phyloP scores from a whole-genome alignment of 2,329 filamentous ascomycete species.

The Epichloe brachyelytri region DNA sequence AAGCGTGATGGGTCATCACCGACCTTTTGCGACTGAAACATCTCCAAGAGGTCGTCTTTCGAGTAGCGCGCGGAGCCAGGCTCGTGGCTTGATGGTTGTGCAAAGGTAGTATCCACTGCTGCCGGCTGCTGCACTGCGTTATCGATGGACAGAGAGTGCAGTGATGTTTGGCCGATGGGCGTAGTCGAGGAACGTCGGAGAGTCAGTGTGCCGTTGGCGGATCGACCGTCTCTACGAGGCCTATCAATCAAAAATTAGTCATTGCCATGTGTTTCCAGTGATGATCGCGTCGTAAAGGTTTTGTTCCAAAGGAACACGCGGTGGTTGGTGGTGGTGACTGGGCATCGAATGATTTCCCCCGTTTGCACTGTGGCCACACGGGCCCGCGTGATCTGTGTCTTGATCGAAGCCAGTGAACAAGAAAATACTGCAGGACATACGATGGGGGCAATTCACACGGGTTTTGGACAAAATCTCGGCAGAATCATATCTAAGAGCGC shows the following conservation, averaged over 20 bases:
- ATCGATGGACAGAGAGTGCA: slow-evolving; percentile 23
- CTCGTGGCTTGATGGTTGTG: slow-evolving; percentile 19
- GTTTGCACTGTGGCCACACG: neutral
- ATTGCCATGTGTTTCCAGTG: neutral
- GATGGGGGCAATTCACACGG: neutral
- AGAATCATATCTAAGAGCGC: neutral
- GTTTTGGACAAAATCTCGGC: no score
- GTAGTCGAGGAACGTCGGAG: slow-evolving; percentile 52
- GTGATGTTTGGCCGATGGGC: slow-evolving; percentile 30
- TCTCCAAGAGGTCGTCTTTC: slow-evolving; percentile 64
- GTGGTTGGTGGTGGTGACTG: neutral
- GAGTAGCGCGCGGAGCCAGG: slow-evolving; percentile 50
- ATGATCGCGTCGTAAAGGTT: neutral
- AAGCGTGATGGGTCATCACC: slow-evolving; percentile 47
- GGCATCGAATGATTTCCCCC: neutral
- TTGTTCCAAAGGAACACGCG: neutral
- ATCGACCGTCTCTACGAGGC: slow-evolving; percentile 44
- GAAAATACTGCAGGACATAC: neutral
- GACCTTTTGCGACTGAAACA: slow-evolving; percentile 46
- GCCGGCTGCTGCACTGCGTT: slow-evolving; percentile 26
- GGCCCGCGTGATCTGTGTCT: neutral
- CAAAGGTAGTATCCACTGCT: slow-evolving; percentile 21
- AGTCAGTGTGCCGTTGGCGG: slow-evolving; percentile 49
- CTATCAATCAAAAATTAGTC: slow-evolving; percentile 20
- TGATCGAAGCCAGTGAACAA: neutral